These are phyloP conservation scores for Naumovozyma dairenensis DNA, from an alignment of 805 yeast species.

Conservation along the genomic window DNA sequence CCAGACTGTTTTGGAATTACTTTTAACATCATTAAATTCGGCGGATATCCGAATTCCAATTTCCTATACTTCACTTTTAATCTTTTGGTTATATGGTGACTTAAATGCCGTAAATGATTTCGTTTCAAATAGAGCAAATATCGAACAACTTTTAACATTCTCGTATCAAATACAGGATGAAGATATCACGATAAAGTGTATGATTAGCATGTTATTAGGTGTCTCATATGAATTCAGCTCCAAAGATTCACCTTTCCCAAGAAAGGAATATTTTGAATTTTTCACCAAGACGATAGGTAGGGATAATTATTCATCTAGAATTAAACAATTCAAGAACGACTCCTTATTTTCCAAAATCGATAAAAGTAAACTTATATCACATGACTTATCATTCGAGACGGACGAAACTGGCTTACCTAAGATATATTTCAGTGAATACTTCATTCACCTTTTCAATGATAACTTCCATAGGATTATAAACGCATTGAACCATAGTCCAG, in stretches of 20 bases:
- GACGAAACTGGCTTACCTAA: conserved; percentile 85
- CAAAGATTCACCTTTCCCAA: conserved; percentile 39
- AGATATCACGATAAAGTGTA: conserved; percentile 56
- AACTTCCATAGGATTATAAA: conserved; percentile 58
- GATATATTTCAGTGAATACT: conserved; percentile 58
- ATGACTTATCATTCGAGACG: conserved; percentile 40
- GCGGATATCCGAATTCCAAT: conserved; percentile 68
- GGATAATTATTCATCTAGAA: conserved; percentile 65
- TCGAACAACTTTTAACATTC: conserved; percentile 60
- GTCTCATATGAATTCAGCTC: conserved; percentile 76
- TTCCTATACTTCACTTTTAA: conserved; percentile 66
- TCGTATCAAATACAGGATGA: conserved; percentile 43
- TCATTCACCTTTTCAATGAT: conserved; percentile 58
- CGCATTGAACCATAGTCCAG: conserved; percentile 67
- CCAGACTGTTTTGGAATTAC: conserved; percentile 68
- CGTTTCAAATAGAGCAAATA: conserved; percentile 52
- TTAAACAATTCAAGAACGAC: conserved; percentile 61
- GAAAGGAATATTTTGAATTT: conserved; percentile 51
- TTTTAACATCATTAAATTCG: conserved; percentile 51
- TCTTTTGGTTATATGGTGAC: conserved; percentile 73
- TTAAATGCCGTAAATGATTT: conserved; percentile 66
- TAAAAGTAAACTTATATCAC: conserved; percentile 36
- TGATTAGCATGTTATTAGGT: conserved; percentile 64
- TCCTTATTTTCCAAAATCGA: conserved; percentile 42
- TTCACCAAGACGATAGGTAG: conserved; percentile 67